Percentiles rank a stretch among this genome's conserved stretches.
Conservation (phyloP, 371 early-diverging fungal species). For the Rhizopus arrhizus region DNA sequence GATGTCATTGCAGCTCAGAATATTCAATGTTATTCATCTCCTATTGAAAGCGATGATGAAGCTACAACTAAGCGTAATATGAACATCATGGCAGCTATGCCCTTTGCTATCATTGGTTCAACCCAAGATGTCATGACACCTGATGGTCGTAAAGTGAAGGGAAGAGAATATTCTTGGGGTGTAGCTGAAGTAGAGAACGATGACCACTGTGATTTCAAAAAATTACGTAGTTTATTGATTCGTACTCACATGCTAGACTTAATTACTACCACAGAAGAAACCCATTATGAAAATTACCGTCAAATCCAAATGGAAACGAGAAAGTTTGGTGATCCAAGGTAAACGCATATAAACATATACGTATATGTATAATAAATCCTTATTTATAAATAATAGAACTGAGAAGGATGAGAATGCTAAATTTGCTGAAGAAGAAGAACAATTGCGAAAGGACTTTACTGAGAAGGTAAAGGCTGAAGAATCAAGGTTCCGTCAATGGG, state of each 20-base stretch:
- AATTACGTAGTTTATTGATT: slow-evolving; percentile 88
- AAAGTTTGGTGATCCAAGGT: slow-evolving; percentile 78
- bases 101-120: slow-evolving; percentile 91
- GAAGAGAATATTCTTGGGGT: slow-evolving; percentile 92
- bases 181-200: slow-evolving; percentile 89
- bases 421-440: slow-evolving; percentile 95
- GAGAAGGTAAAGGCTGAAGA: slow-evolving; percentile 94
- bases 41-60: slow-evolving; percentile 84
- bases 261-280: slow-evolving; percentile 81
- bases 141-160: slow-evolving; percentile 75
- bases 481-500: slow-evolving; percentile 93
- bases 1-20: slow-evolving; percentile 71
- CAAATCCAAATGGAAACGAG: slow-evolving; percentile 77
- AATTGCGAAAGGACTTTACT: slow-evolving; percentile 88
- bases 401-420: slow-evolving; percentile 72
- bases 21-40: slow-evolving; percentile 72
- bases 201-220: slow-evolving; percentile 86
- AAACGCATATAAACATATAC: not conserved
- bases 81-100: slow-evolving; percentile 81
- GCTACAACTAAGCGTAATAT: slow-evolving; percentile 70
- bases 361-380: not conserved
- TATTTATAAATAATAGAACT: not conserved
- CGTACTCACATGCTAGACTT: slow-evolving; percentile 92
- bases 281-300: slow-evolving; percentile 88
- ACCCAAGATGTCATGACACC: slow-evolving; percentile 71